These are phyloP conservation scores for Helichrysum umbraculigerum DNA, from an alignment of 129 eudicot species.

Conservation along the genomic window DNA sequence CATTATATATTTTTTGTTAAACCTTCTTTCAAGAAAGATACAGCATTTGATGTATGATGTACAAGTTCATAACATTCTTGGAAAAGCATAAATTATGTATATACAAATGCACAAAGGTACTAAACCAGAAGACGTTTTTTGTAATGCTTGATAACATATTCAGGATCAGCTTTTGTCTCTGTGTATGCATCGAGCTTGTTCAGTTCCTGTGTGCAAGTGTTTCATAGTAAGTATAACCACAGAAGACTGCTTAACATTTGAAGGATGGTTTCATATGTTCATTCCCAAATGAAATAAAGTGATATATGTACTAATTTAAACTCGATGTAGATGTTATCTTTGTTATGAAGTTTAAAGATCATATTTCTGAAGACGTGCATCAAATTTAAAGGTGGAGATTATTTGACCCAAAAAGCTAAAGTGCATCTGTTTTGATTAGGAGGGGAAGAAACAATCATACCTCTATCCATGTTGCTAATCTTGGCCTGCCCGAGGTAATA, in stretches of 20 bases:
- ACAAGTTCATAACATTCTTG: background rate
- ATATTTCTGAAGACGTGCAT: background rate
- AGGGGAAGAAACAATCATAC: conserved; percentile 27
- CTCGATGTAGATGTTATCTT: background rate
- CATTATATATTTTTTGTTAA: background rate
- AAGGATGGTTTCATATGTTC: background rate
- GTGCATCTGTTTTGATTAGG: background rate
- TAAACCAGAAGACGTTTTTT: conserved; percentile 54
- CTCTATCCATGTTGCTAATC: conserved; percentile 67
- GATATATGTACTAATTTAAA: too few species aligned
- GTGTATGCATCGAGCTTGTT: conserved; percentile 78
- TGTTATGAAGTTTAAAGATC: background rate
- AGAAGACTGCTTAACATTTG: background rate
- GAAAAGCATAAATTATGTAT: background rate
- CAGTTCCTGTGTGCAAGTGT: conserved; percentile 54
- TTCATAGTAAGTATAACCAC: background rate
- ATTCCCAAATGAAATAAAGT: background rate
- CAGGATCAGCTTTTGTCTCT: conserved; percentile 56
- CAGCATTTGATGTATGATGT: background rate
- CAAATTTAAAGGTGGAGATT: conserved; percentile 12
- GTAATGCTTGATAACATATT: conserved; percentile 31
- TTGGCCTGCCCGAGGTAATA: conserved; percentile 76
- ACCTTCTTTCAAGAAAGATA: background rate
- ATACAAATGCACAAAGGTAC: background rate
- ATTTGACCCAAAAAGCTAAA: background rate